Evolutionary conservation across 768 basidiomycete genomes (phyloP), one percentile per base, ranked within the genome.

Genomic region (Russula sp.): DNA sequence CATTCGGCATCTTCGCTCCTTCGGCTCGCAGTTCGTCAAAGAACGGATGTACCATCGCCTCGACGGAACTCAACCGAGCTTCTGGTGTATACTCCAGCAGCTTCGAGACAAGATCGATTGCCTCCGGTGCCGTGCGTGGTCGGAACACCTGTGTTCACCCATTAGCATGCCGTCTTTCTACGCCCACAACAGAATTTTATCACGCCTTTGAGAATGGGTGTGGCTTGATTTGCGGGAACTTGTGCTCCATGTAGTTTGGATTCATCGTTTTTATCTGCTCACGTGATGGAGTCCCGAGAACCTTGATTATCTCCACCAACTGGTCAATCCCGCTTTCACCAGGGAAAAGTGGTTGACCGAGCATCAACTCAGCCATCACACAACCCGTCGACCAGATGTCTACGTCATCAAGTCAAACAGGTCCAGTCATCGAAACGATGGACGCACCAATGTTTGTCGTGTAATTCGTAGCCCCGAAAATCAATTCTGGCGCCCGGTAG

Each of bases 261-360:
- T 99, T 99, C 97, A 99, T 99, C 69, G 97, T 98, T 87, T 99
- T 98, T 84, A 99, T 99, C 76, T 99, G 97, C 73, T 98, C 97
- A 69, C 96, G 81, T 63, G 97, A 95, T 2, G 97, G 97, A 22
- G 97, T 99, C 16, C 97, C 97, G 58, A 99, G 85, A 49, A 99
- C 94, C 76, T 99, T 99, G 87, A 99, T 99, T 70, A 99, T 99
- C 78, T 99, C 97, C 61, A 99, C 97, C 71, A 99, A 75, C 78
- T 99, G 97, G 77, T 99, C 97, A 71, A 99, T 99, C 27, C 96
- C 95, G 72, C 90, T 92, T 79, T 99, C 97, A 64, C 97, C 97
- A 3, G 97, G 97, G 85, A 99, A 99, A 59, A 99, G 81, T 34
- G 97, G 97, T 73, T 98, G 96, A 22, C 97, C 97, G 62, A 98